A percentile compares a stretch with the other conserved stretches of the same genome.
Conservation (phyloP, 441 rosid species). For the Erodium chrysanthum region DNA sequence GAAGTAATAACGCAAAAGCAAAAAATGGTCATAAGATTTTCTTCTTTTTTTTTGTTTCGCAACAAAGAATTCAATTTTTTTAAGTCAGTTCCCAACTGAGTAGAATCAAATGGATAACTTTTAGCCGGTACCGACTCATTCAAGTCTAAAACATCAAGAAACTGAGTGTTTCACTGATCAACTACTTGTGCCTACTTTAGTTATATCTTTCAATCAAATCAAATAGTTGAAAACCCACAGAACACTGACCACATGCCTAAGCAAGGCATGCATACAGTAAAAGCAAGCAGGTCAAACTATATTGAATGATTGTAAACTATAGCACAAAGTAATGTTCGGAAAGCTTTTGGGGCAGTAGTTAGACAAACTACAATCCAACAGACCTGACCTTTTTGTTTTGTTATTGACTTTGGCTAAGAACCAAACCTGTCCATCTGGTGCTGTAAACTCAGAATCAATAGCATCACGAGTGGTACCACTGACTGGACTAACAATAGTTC, state of each 20-base stretch:
- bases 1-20: slow-evolving; percentile 6
- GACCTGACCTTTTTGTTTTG: not conserved
- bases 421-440: slow-evolving; percentile 78
- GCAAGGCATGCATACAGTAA: not conserved
- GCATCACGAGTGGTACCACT: slow-evolving; percentile 99
- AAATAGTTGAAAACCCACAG: not conserved
- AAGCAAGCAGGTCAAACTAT: not conserved
- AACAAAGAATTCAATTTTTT: not conserved
- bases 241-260: too few relatives aligned
- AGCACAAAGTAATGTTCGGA: not conserved
- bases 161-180: not conserved
- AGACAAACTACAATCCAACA: slow-evolving; percentile 3
- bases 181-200: not conserved
- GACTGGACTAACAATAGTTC: slow-evolving; percentile 92
- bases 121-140: not conserved
- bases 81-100: slow-evolving; percentile 1
- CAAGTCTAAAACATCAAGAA: slow-evolving; percentile 1
- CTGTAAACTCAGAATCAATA: slow-evolving; percentile 77
- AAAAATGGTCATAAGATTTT: not conserved
- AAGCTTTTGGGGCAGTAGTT: not conserved
- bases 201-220: not conserved
- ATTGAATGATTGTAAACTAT: not conserved
- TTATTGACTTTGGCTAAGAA: not conserved
- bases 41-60: slow-evolving; percentile 1
- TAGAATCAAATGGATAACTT: not conserved